phyloP scores from a whole-genome alignment of 371 early-diverging fungal genomes.

The Mucor piriformis region DNA sequence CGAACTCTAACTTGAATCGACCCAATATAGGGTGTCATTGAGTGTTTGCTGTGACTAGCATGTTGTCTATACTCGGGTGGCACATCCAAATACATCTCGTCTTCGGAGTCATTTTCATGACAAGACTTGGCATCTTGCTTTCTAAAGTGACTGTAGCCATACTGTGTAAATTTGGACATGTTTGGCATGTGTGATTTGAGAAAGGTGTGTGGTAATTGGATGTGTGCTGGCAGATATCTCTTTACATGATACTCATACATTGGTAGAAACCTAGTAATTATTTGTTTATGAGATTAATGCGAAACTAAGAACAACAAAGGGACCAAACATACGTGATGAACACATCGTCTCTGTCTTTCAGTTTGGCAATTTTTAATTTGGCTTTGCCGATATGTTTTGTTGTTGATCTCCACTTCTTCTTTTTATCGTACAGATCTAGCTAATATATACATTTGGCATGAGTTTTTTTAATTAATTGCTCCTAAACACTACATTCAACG shows the following conservation, averaged over 20 bases:
- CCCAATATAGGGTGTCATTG: slow-evolving; percentile 50
- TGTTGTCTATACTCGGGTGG: slow-evolving; percentile 27
- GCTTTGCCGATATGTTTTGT: slow-evolving; percentile 50
- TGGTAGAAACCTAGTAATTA: slow-evolving; percentile 40
- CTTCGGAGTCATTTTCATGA: slow-evolving; percentile 9
- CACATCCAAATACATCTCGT: slow-evolving; percentile 10
- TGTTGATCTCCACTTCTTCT: slow-evolving; percentile 39
- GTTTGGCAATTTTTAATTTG: slow-evolving; percentile 41
- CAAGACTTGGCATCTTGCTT: slow-evolving; percentile 2
- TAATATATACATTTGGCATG: no score
- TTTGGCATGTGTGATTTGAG: slow-evolving; percentile 49
- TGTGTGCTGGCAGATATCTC: slow-evolving; percentile 48
- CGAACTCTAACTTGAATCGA: slow-evolving; percentile 52
- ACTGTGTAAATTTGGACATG: slow-evolving; percentile 28
- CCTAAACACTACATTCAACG: no score
- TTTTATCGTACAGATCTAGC: slow-evolving; percentile 48
- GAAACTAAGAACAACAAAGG: not conserved
- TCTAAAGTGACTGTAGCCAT: slow-evolving; percentile 7
- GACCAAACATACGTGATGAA: slow-evolving; percentile 46
- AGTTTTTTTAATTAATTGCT: no score
- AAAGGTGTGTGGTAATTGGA: slow-evolving; percentile 50
- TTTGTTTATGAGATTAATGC: not conserved
- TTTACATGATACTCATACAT: slow-evolving; percentile 54
- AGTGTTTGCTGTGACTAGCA: slow-evolving; percentile 47
- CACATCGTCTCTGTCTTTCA: slow-evolving; percentile 42